Conservation (phyloP, 495 filamentous ascomycete species). For the Apiosordaria backusii region DNA sequence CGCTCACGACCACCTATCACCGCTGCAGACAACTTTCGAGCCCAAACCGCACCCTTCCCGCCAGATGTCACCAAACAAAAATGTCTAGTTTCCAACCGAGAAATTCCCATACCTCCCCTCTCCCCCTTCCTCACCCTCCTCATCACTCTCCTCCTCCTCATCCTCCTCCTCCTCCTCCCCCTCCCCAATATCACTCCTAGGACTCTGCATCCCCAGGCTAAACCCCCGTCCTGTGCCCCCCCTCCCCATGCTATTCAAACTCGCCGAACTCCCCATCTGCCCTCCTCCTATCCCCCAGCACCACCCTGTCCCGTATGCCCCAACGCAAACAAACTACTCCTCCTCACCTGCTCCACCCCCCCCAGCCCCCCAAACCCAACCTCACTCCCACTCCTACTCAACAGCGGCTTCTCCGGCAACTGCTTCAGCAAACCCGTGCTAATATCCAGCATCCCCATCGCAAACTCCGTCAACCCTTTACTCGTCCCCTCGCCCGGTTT, state of each 20-base stretch:
- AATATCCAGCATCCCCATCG: conserved; percentile 69
- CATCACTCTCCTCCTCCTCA: conserved; percentile 40
- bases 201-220: conserved; percentile 25
- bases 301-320: conserved; percentile 17
- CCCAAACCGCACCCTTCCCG: too few species aligned
- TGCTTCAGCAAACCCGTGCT: conserved; percentile 53
- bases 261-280: conserved; percentile 15
- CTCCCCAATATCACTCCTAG: conserved; percentile 41
- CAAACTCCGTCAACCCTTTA: conserved; percentile 65
- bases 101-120: conserved; percentile 54
- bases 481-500: conserved; percentile 60
- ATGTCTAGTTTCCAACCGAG: conserved; percentile 21
- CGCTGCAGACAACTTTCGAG: too few species aligned
- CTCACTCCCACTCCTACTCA: conserved; percentile 43
- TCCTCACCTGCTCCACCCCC: conserved; percentile 17
- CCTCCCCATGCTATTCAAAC: conserved; percentile 23
- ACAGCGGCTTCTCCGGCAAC: conserved; percentile 53
- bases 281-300: too few species aligned
- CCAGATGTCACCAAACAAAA: too few species aligned
- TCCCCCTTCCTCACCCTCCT: conserved; percentile 43
- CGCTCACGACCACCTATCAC: background rate
- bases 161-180: conserved; percentile 44
- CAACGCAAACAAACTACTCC: conserved; percentile 36
- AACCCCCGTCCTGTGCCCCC: background rate
- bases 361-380: conserved; percentile 41